Evolutionary conservation across 331 rosid genomes (phyloP), one percentile per base, ranked within the genome.

Genomic region (Cucumis variabilis): DNA sequence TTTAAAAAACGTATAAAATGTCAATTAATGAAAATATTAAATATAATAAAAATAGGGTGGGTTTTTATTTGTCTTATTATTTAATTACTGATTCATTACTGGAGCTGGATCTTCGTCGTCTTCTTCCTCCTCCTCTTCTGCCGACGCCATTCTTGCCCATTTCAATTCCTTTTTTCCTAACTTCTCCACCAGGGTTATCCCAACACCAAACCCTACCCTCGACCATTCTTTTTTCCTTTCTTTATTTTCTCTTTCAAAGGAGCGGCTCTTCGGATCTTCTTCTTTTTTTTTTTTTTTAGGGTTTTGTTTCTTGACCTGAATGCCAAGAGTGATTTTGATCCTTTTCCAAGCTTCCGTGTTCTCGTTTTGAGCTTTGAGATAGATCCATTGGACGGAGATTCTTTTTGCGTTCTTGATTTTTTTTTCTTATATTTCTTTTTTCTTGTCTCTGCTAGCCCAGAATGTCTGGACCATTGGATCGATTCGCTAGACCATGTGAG

Each of bases 401-500:
- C 51, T 17, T 33, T 50, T 85, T 51, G 82, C 24, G 30, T 62
- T 62, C 84, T 33, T 33, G 48, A 51, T 87, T 80, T 82, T 75
- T 50, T 5, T 44, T 44, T 8, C 0, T 41, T 41, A 33, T 2
- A 1, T 82, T 83, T 50, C 1, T 44, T 44, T 0, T 0, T 44
- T 7, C 7, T 44, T 72, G 86, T 67, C 21, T 11, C 13, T 14
- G 63, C 63, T n/a, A 62, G 66, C 83, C 21, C 80, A 79, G 89
- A 88, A 95, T 97, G 98, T 97, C 99, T 27, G 96, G 97, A 62
- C 94, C 97, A 24, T 90, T 94, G 75, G 99, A 97, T 91, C 96
- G 98, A 77, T 92, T 97, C 87, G 98, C 99, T 14, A 93, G 96
- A 87, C 99, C 99, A 46, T 95, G 99, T 97, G 87, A 93, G 98